These are phyloP conservation scores for Immersiporthe knoxdaviesiana DNA, from an alignment of 2,329 filamentous ascomycete genomes.

Conservation along the genomic window DNA sequence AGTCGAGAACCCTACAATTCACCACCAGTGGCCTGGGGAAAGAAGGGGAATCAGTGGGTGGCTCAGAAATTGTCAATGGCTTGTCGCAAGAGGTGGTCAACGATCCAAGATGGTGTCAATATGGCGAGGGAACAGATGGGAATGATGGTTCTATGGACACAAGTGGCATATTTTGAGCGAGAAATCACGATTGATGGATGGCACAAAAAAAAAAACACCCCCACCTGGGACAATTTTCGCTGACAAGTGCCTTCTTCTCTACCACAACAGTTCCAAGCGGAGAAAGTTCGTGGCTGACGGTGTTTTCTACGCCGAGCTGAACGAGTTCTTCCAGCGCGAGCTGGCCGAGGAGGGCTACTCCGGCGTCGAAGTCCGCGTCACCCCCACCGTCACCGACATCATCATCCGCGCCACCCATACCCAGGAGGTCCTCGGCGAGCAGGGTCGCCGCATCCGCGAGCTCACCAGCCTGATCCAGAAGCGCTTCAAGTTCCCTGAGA, in stretches of 20 bases:
- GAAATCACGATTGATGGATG: neutral
- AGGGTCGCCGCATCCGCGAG: conserved; percentile 99
- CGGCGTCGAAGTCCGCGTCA: conserved; percentile 99
- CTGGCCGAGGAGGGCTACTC: conserved; percentile 99
- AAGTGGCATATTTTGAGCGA: neutral
- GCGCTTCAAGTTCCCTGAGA: conserved; percentile 99
- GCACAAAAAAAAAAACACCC: no score
- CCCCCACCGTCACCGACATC: conserved; percentile 99
- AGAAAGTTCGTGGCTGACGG: conserved; percentile 97
- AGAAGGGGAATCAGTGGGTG: neutral
- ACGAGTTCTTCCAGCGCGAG: conserved; percentile 99
- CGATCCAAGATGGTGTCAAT: neutral
- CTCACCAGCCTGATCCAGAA: conserved; percentile 99
- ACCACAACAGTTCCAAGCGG: conserved; percentile 85
- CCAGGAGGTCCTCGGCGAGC: conserved; percentile 99
- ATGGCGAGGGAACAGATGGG: neutral
- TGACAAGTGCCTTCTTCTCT: conserved; percentile 30
- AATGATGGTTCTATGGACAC: neutral
- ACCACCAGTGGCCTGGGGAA: no score
- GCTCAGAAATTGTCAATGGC: neutral
- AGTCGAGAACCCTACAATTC: conserved; percentile 41
- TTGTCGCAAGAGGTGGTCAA: conserved; percentile 11
- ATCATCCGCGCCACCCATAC: conserved; percentile 99
- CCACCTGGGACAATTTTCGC: conserved; percentile 21
- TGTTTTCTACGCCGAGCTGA: conserved; percentile 99